Evolutionary conservation across 306 rosid genomes (phyloP).

Genomic region (Luffa acutangula): DNA sequence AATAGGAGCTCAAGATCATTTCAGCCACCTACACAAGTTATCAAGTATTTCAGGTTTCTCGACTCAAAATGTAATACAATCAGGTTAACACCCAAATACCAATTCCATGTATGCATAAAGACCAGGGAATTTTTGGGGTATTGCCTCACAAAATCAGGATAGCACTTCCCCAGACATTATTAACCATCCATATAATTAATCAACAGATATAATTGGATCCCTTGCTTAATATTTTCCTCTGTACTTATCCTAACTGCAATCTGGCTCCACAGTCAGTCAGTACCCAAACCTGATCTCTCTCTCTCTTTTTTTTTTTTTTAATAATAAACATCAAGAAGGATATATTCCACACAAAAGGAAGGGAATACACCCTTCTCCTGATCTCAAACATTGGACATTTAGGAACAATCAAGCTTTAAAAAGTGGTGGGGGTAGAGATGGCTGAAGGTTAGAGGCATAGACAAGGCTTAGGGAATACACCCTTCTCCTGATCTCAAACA

Average conservation of each 20-base stretch:
- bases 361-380: too few species aligned
- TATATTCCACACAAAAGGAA: too few species aligned
- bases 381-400: neutral
- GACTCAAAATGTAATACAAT: neutral
- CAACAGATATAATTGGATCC: neutral
- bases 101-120: neutral
- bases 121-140: neutral
- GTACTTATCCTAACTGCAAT: neutral
- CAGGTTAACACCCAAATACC: neutral
- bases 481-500: too few species aligned
- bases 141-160: neutral
- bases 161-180: neutral
- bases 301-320: too few species aligned
- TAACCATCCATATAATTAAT: neutral
- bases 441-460: constrained; percentile 4
- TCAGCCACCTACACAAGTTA: neutral
- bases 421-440: neutral
- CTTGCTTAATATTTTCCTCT: neutral
- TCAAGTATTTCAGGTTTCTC: neutral
- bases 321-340: too few species aligned
- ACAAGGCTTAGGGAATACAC: too few species aligned
- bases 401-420: neutral
- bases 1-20: neutral
- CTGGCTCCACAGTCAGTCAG: neutral
- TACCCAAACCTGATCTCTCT: too few species aligned